Evolutionary conservation across 305 asterid genomes (phyloP).

Genomic region (Striga hermonthica): DNA sequence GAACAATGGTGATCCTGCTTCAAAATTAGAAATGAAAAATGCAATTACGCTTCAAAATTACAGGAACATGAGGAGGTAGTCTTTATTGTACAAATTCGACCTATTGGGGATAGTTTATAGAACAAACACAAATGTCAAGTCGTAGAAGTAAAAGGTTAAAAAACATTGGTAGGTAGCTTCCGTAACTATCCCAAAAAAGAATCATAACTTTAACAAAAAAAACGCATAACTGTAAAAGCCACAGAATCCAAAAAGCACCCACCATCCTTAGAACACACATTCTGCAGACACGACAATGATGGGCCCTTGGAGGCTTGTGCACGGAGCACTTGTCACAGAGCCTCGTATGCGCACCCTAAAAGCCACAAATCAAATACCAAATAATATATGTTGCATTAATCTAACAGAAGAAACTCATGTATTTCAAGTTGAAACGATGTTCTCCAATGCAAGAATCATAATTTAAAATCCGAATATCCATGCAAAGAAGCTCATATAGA

Average conservation of each 20-base stretch:
- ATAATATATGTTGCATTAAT: slow-evolving; percentile 9
- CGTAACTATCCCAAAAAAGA: background rate
- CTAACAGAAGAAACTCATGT: slow-evolving; percentile 20
- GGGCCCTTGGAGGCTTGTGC: slow-evolving; percentile 89
- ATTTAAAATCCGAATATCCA: background rate
- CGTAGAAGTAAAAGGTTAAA: too few species aligned
- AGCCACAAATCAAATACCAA: slow-evolving; percentile 30
- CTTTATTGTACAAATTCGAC: background rate
- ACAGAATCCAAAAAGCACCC: slow-evolving; percentile 36
- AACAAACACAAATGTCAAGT: background rate
- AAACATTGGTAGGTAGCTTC: background rate
- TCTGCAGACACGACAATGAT: slow-evolving; percentile 92
- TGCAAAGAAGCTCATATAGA: background rate
- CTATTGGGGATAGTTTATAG: background rate
- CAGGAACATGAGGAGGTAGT: background rate
- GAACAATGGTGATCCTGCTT: slow-evolving; percentile 92
- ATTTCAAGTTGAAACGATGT: slow-evolving; percentile 15
- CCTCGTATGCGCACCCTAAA: slow-evolving; percentile 41
- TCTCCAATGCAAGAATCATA: slow-evolving; percentile 6
- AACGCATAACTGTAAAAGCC: slow-evolving; percentile 17
- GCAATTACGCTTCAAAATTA: background rate
- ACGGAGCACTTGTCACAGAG: slow-evolving; percentile 79
- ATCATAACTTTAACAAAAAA: slow-evolving; percentile 5
- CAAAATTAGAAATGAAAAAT: background rate
- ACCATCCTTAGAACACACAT: slow-evolving; percentile 95